A percentile compares a stretch with the other conserved stretches of the same genome.
These are phyloP conservation scores for Pseudocercospora vitis DNA, from an alignment of 2,329 filamentous ascomycete genomes.

Conservation along the genomic window DNA sequence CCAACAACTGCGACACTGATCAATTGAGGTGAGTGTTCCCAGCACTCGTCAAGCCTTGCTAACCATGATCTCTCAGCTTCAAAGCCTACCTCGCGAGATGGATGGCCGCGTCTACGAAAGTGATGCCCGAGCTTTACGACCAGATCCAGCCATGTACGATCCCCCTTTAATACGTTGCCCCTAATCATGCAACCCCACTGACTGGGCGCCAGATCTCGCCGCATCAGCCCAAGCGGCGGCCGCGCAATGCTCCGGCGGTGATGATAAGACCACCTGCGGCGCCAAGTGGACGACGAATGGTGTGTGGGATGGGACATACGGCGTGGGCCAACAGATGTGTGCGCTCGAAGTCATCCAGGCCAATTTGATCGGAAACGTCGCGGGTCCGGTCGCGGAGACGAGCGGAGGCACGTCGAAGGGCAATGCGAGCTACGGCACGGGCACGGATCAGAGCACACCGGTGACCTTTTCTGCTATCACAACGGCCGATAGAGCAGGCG, in stretches of 20 bases:
- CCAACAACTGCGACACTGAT: conserved; percentile 45
- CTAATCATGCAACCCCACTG: conserved; percentile 49
- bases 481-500: conserved; percentile 66
- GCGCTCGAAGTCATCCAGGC: conserved; percentile 50
- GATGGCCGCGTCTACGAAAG: conserved; percentile 44
- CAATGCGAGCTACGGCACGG: conserved; percentile 18
- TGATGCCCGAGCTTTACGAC: conserved; percentile 42
- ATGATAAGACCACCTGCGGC: conserved; percentile 45
- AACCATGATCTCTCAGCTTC: conserved; percentile 41
- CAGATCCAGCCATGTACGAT: conserved; percentile 50
- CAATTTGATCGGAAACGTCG: conserved; percentile 41
- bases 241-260: conserved; percentile 51
- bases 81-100: conserved; percentile 47
- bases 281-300: conserved; percentile 42
- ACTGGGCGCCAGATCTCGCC: conserved; percentile 37
- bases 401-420: conserved; percentile 41
- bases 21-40: conserved; percentile 39
- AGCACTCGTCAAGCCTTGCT: neutral
- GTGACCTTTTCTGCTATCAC: conserved; percentile 39
- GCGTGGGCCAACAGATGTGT: conserved; percentile 57
- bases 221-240: conserved; percentile 55
- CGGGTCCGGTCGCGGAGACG: conserved; percentile 45
- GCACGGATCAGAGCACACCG: conserved; percentile 1
- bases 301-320: conserved; percentile 46
- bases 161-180: conserved; percentile 50